phyloP scores from a whole-genome alignment of 2,329 filamentous ascomycete genomes.

The Didymella exigua region DNA sequence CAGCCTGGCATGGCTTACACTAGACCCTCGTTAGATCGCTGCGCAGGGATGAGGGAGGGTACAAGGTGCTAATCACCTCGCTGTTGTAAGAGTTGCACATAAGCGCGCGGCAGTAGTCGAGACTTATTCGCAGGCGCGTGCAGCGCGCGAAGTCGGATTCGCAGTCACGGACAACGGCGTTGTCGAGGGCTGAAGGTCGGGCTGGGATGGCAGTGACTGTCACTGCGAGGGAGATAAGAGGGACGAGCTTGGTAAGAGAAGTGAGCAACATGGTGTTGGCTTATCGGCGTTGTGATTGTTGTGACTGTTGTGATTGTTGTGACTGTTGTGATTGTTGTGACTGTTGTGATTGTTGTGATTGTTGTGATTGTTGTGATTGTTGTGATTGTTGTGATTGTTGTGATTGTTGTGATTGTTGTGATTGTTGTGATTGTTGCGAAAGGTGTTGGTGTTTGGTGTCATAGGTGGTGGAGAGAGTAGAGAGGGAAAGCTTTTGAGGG shows the following conservation, averaged over 20 bases:
- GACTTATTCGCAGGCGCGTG: not conserved
- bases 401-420: not conserved
- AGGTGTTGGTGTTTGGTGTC: not conserved
- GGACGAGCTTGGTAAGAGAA: not conserved
- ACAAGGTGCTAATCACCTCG: not conserved
- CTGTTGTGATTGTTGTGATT: too few relatives aligned
- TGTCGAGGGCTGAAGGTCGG: not conserved
- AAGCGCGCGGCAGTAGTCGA: not conserved
- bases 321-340: not conserved
- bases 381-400: not conserved
- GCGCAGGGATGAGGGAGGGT: not conserved
- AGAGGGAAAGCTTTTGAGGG: not conserved
- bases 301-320: not conserved
- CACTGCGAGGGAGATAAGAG: not conserved
- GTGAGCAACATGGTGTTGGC: not conserved
- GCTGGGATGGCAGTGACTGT: not conserved
- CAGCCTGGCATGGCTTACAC: not conserved
- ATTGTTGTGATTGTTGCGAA: not conserved
- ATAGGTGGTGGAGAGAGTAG: not conserved
- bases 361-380: not conserved
- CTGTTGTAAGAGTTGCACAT: not conserved
- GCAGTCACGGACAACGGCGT: not conserved
- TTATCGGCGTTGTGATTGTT: not conserved
- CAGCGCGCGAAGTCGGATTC: not conserved
- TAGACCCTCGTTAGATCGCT: not conserved